phyloP scores from a whole-genome alignment of 2,329 filamentous ascomycete species.

The Lecanicillium sp. region DNA sequence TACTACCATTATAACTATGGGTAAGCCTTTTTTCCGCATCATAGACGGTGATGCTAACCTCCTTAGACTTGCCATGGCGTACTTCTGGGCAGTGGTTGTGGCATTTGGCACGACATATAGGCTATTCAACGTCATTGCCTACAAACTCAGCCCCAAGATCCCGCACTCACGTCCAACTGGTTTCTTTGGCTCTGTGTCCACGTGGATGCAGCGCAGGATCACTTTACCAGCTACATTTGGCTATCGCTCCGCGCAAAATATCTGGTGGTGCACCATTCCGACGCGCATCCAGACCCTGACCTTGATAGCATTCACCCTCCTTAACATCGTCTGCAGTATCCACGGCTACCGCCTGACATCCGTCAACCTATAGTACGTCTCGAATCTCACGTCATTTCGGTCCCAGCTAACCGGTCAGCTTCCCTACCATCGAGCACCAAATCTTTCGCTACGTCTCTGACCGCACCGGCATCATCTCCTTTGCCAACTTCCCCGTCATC shows the following conservation, averaged over 20 bases:
- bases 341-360: conserved; percentile 32
- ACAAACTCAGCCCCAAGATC: background rate
- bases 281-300: conserved; percentile 38
- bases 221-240: conserved; percentile 39
- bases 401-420: conserved; percentile 23
- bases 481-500: conserved; percentile 57
- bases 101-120: conserved; percentile 31
- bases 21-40: conserved; percentile 20
- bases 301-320: conserved; percentile 29
- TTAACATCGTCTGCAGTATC: conserved; percentile 33
- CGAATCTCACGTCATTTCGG: rapidly evolving
- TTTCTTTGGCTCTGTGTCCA: background rate
- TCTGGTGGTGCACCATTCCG: conserved; percentile 40
- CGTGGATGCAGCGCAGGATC: conserved; percentile 30
- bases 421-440: conserved; percentile 28
- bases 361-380: conserved; percentile 34
- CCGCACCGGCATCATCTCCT: conserved; percentile 57
- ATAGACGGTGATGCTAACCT: conserved; percentile 16
- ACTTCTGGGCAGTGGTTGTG: conserved; percentile 36
- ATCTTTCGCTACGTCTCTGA: conserved; percentile 52
- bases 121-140: conserved; percentile 15
- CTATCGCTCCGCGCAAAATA: conserved; percentile 35
- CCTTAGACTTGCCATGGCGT: conserved; percentile 25
- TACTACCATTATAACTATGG: conserved; percentile 31
- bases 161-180: background rate